A percentile compares a stretch with the other conserved stretches of the same genome.
Evolutionary conservation across 169 alveolate species (phyloP).

Genomic region (Plasmodium malariae): DNA sequence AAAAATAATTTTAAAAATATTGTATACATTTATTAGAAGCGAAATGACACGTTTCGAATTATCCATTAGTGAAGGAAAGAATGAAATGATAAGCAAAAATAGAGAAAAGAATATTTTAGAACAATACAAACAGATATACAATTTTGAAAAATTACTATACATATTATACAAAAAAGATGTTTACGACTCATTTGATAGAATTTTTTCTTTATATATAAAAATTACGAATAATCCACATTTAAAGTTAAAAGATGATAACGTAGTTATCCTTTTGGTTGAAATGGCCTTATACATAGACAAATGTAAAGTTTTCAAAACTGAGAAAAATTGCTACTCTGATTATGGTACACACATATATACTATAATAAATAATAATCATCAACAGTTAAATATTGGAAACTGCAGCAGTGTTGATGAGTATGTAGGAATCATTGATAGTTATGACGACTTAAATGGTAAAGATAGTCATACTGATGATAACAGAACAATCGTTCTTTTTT

Average conservation of each 20-base stretch:
- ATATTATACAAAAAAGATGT: conserved; percentile 47
- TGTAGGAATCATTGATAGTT: neutral
- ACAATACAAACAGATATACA: conserved; percentile 37
- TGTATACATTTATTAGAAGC: conserved; percentile 17
- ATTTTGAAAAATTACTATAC: conserved; percentile 52
- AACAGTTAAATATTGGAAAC: neutral
- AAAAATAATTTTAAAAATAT: conserved; percentile 21
- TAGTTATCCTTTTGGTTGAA: conserved; percentile 46
- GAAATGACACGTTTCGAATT: neutral
- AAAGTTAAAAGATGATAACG: conserved; percentile 28
- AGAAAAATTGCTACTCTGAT: conserved; percentile 7
- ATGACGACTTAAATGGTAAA: too few species aligned
- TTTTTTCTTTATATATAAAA: conserved; percentile 27
- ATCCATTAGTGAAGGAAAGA: neutral
- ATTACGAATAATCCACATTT: neutral
- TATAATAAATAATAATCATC: neutral
- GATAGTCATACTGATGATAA: conserved; percentile 1
- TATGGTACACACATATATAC: conserved; percentile 7
- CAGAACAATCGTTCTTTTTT: neutral
- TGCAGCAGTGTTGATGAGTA: neutral
- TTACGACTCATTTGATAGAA: conserved; percentile 12
- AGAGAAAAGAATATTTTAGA: conserved; percentile 13
- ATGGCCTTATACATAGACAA: conserved; percentile 59
- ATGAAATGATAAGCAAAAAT: neutral
- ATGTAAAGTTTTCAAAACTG: conserved; percentile 12